Conservation (phyloP, 2,329 filamentous ascomycete species). For the Piedraia hortae region DNA sequence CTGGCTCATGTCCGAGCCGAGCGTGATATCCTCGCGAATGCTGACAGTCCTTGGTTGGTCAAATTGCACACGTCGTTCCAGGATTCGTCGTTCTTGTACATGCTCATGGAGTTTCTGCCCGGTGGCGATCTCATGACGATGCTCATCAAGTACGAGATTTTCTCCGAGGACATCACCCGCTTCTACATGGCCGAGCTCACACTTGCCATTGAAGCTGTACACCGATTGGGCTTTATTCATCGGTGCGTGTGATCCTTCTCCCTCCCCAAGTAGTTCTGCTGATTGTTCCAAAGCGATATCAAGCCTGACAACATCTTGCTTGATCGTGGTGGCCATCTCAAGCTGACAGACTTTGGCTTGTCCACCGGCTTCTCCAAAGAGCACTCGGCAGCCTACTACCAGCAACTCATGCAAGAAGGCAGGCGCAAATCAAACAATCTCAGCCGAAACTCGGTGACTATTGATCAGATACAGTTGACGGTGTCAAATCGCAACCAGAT, state of each 20-base stretch:
- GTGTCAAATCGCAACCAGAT: conserved; percentile 95
- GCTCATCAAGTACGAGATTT: conserved; percentile 99
- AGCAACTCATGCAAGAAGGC: conserved; percentile 53
- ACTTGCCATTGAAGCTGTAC: conserved; percentile 91
- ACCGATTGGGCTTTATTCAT: conserved; percentile 94
- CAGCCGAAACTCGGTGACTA: conserved; percentile 77
- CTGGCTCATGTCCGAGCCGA: conserved; percentile 91
- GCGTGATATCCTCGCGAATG: conserved; percentile 90
- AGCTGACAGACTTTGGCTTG: conserved; percentile 90
- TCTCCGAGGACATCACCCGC: conserved; percentile 90
- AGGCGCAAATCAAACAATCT: conserved; percentile 18
- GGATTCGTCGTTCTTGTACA: conserved; percentile 84
- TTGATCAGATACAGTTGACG: conserved; percentile 94
- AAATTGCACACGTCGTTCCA: conserved; percentile 98
- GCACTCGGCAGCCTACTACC: conserved; percentile 95
- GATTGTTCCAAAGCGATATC: conserved; percentile 42
- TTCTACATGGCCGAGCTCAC: conserved; percentile 99
- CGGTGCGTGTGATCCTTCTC: conserved; percentile 29
- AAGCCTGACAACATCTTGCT: conserved; percentile 97
- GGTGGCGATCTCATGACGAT: conserved; percentile 98
- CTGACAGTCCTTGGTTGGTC: conserved; percentile 98
- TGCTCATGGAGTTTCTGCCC: conserved; percentile 97
- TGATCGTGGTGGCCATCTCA: conserved; percentile 86
- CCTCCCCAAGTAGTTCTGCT: not conserved
- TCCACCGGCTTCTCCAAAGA: conserved; percentile 95